Percentiles rank a stretch among this genome's conserved stretches.
phyloP scores from a whole-genome alignment of 768 basidiomycete genomes.

The Agrocybe praecox region DNA sequence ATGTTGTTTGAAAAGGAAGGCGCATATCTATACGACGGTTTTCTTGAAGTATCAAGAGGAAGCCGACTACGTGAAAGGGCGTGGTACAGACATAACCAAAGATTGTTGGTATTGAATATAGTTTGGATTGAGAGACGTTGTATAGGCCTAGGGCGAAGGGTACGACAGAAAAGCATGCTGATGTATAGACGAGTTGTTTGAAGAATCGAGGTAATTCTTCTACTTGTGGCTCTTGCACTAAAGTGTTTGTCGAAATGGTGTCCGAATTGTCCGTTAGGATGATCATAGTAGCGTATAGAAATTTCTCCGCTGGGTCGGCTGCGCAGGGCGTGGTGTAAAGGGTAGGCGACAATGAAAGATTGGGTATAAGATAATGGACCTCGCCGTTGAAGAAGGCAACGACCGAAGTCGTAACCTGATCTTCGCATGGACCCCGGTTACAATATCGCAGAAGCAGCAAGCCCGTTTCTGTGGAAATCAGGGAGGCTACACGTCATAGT shows the following conservation, averaged over 20 bases:
- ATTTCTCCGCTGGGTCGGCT: neutral
- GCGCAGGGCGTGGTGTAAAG: neutral
- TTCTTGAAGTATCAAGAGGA: conserved; percentile 15
- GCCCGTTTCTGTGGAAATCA: no score
- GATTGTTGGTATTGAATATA: conserved; percentile 13
- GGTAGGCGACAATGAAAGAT: neutral
- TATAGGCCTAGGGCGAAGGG: conserved; percentile 13
- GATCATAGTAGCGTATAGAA: neutral
- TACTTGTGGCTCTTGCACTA: conserved; percentile 5
- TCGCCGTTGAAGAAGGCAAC: neutral
- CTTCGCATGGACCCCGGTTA: neutral
- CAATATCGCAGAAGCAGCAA: neutral
- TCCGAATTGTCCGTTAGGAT: conserved; percentile 6
- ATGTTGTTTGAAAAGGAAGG: conserved; percentile 9
- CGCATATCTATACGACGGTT: conserved; percentile 10
- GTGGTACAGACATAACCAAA: conserved; percentile 14
- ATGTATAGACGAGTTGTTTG: conserved; percentile 10
- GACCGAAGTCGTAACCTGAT: neutral
- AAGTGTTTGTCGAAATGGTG: conserved; percentile 10
- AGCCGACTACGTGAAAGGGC: conserved; percentile 14
- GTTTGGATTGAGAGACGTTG: conserved; percentile 8
- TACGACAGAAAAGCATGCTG: conserved; percentile 9
- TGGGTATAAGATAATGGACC: no score
- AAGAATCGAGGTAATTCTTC: conserved; percentile 12
- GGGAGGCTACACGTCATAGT: no score